Conservation (phyloP, 208 protist genomes). For the Herpetomonas samuelpessoai region DNA sequence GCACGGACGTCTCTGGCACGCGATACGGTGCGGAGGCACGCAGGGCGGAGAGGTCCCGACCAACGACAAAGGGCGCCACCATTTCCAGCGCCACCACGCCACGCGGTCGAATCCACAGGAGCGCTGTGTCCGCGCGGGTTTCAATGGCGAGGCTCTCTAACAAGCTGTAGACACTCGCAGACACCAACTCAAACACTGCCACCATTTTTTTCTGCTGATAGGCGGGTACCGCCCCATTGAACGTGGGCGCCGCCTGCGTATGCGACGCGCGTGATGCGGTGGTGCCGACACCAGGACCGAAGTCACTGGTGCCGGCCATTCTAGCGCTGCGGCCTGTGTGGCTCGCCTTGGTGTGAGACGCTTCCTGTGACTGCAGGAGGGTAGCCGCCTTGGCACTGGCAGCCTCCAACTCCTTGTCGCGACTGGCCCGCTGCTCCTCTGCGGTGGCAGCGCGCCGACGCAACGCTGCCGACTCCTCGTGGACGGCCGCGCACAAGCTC, state of each 20-base stretch:
- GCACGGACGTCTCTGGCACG: slow-evolving; percentile 65
- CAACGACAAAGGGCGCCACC: slow-evolving; percentile 85
- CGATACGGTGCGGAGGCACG: slow-evolving; percentile 73
- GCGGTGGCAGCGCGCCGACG: slow-evolving; percentile 18
- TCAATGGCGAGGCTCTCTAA: slow-evolving; percentile 81
- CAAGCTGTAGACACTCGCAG: slow-evolving; percentile 73
- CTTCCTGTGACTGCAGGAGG: not conserved
- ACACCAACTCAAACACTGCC: slow-evolving; percentile 74
- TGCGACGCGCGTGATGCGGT: too few species aligned
- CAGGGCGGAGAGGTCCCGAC: slow-evolving; percentile 57
- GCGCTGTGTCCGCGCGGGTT: slow-evolving; percentile 53
- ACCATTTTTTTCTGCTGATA: slow-evolving; percentile 68
- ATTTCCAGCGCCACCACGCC: slow-evolving; percentile 73
- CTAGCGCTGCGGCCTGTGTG: slow-evolving; percentile 2
- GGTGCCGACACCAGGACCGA: too few species aligned
- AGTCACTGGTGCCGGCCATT: not conserved
- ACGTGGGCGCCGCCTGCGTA: slow-evolving; percentile 28
- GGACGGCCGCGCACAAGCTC: slow-evolving; percentile 60
- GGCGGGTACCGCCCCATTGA: slow-evolving; percentile 54
- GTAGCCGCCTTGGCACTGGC: slow-evolving; percentile 13
- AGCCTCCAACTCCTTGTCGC: slow-evolving; percentile 23
- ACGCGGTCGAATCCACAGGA: slow-evolving; percentile 78
- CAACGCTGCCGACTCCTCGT: slow-evolving; percentile 67
- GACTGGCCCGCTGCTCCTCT: slow-evolving; percentile 22
- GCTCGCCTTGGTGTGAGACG: not conserved